phyloP scores from a whole-genome alignment of 1,139 yeast genomes.

The Taiozyma sp. region DNA sequence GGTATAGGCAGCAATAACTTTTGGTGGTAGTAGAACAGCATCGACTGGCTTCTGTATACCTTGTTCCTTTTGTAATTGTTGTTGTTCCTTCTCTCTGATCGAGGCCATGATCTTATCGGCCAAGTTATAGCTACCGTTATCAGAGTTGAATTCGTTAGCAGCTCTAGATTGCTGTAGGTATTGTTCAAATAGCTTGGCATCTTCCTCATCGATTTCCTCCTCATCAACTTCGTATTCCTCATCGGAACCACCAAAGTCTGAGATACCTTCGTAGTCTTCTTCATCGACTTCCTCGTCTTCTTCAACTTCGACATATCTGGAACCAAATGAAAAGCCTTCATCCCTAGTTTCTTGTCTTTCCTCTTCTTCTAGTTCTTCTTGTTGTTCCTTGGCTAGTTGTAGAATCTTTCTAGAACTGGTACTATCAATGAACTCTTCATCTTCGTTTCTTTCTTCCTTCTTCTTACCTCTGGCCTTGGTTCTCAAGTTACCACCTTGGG shows the following conservation, averaged over 20 bases:
- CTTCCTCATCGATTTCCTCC: constrained; percentile 61
- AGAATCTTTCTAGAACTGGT: constrained; percentile 79
- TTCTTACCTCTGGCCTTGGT: constrained; percentile 27
- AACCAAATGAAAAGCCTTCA: constrained; percentile 22
- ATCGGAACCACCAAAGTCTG: constrained; percentile 40
- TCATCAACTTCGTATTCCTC: constrained; percentile 47
- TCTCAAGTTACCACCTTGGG: constrained; percentile 69
- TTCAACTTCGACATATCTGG: constrained; percentile 28
- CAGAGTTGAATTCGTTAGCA: constrained; percentile 31
- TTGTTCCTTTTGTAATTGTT: constrained; percentile 23
- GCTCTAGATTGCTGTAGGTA: constrained; percentile 45
- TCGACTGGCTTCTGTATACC: constrained; percentile 27
- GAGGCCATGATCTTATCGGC: constrained; percentile 93
- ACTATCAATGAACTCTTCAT: constrained; percentile 74
- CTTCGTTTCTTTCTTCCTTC: constrained; percentile 34
- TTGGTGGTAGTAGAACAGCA: constrained; percentile 84
- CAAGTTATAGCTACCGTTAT: constrained; percentile 52
- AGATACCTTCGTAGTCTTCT: constrained; percentile 31
- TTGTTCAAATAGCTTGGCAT: constrained; percentile 65
- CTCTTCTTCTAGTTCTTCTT: constrained; percentile 76
- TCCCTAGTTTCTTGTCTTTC: constrained; percentile 34
- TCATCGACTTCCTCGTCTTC: constrained; percentile 35
- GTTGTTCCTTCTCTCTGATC: constrained; percentile 64
- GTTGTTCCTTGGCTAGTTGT: constrained; percentile 87
- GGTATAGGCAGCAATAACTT: constrained; percentile 90